These are phyloP conservation scores for Favolaschia claudopus DNA, from an alignment of 768 basidiomycete species.

Conservation along the genomic window DNA sequence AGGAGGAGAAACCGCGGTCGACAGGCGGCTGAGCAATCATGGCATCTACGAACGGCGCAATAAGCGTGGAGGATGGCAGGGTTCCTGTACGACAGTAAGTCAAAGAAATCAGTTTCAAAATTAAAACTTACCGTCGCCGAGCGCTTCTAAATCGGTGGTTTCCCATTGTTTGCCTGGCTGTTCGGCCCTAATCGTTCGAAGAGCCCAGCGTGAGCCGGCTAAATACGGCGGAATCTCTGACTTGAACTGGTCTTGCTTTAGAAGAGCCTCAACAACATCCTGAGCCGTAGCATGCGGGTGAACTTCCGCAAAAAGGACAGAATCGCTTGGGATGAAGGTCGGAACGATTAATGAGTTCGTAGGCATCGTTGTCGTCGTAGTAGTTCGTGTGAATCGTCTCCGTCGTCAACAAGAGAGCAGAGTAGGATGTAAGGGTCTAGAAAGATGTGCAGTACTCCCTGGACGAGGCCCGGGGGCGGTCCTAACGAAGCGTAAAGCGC, in stretches of 20 bases:
- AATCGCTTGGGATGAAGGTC: slow-evolving; percentile 62
- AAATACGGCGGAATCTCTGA: slow-evolving; percentile 64
- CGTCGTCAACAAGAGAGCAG: too few species aligned
- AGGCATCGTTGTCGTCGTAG: slow-evolving; percentile 53
- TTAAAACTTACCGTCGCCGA: slow-evolving; percentile 64
- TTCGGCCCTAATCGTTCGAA: slow-evolving; percentile 71
- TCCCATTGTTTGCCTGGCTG: slow-evolving; percentile 71
- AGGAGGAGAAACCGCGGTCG: slow-evolving; percentile 71
- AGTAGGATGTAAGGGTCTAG: too few species aligned
- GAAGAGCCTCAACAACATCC: slow-evolving; percentile 65
- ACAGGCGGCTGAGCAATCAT: slow-evolving; percentile 41
- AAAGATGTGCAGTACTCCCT: too few species aligned
- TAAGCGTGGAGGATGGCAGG: slow-evolving; percentile 48
- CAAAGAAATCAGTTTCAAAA: not conserved
- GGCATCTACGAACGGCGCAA: slow-evolving; percentile 62
- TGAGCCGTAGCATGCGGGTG: slow-evolving; percentile 58
- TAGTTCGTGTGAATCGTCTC: too few species aligned
- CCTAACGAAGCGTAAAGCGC: too few species aligned
- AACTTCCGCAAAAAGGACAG: slow-evolving; percentile 70
- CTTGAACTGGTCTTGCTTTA: slow-evolving; percentile 55
- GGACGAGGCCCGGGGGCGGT: too few species aligned
- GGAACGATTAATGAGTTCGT: slow-evolving; percentile 61
- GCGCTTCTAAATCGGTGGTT: slow-evolving; percentile 68
- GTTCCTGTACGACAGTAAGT: slow-evolving; percentile 52
- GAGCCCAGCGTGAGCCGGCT: slow-evolving; percentile 68